These are phyloP conservation scores for Blastobotrys robertii DNA, from an alignment of 805 yeast species.

Conservation along the genomic window DNA sequence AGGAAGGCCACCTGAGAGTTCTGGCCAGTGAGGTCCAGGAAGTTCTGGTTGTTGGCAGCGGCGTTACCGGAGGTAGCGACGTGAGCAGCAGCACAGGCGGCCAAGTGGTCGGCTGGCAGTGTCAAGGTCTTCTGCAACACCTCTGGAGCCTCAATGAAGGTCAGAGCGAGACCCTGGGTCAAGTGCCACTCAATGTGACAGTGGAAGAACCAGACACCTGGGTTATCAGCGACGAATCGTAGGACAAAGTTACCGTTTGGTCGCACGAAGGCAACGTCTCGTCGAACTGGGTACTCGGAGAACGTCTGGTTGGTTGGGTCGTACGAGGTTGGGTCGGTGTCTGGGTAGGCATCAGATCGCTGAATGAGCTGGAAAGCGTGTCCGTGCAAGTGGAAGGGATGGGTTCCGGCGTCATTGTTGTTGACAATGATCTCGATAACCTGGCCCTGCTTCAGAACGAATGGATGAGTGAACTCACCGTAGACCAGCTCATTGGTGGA, in stretches of 20 bases:
- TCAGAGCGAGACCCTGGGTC: constrained; percentile 82
- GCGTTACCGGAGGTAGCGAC: constrained; percentile 68
- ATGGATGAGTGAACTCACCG: constrained; percentile 73
- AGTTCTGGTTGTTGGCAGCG: constrained; percentile 65
- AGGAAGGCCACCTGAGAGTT: constrained; percentile 55
- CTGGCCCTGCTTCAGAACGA: constrained; percentile 56
- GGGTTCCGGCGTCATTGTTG: constrained; percentile 83
- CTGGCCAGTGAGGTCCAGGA: constrained; percentile 61
- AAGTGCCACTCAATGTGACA: constrained; percentile 99
- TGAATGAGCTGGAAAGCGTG: constrained; percentile 76
- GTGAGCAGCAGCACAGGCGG: constrained; percentile 49
- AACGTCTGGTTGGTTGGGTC: constrained; percentile 43
- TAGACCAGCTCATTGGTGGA: constrained; percentile 54
- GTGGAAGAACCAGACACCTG: constrained; percentile 98
- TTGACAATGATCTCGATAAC: constrained; percentile 75
- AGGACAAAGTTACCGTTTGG: constrained; percentile 80
- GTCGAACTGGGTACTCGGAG: constrained; percentile 70
- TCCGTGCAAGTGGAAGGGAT: constrained; percentile 98
- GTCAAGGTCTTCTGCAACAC: constrained; percentile 44
- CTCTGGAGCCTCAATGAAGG: constrained; percentile 74
- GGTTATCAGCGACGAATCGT: constrained; percentile 86
- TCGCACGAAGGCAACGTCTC: constrained; percentile 73
- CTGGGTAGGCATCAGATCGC: constrained; percentile 53
- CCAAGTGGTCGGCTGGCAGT: constrained; percentile 50
- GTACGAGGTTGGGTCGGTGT: constrained; percentile 44